Evolutionary conservation across 2,329 filamentous ascomycete species (phyloP).

Genomic region (Aspergillus sp.): DNA sequence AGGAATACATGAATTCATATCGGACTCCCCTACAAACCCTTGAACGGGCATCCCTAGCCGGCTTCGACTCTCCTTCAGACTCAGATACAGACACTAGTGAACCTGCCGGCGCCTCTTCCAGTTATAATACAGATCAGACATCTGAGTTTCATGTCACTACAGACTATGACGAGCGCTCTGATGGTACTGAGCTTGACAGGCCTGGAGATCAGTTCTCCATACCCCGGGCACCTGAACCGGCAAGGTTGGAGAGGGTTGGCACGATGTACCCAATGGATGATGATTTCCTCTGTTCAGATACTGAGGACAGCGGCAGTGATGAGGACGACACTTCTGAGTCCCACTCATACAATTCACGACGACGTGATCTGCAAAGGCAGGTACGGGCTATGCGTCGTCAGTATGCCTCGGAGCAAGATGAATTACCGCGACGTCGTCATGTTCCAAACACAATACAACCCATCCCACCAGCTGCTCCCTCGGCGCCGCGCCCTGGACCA

Average conservation of each 20-base stretch:
- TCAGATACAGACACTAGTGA: constrained; percentile 24
- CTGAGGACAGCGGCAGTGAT: constrained; percentile 31
- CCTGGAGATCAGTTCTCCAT: constrained; percentile 25
- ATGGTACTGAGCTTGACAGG: constrained; percentile 38
- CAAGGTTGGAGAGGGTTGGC: constrained; percentile 19
- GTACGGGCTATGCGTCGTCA: constrained; percentile 22
- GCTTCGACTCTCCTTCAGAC: constrained; percentile 24
- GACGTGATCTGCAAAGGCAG: constrained; percentile 27
- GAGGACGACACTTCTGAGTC: constrained; percentile 27
- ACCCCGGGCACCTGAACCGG: constrained; percentile 25
- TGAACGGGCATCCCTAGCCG: constrained; percentile 27
- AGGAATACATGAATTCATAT: constrained; percentile 40
- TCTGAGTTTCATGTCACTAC: constrained; percentile 37
- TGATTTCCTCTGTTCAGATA: constrained; percentile 33
- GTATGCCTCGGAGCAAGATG: constrained; percentile 17
- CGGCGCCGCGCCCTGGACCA: constrained; percentile 9
- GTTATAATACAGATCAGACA: constrained; percentile 19
- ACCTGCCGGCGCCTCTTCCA: constrained; percentile 9
- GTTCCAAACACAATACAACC: constrained; percentile 30
- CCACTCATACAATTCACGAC: constrained; percentile 26
- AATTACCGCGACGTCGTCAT: constrained; percentile 23
- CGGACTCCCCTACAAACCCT: constrained; percentile 37
- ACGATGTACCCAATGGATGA: constrained; percentile 28
- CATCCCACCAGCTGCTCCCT: constrained; percentile 14
- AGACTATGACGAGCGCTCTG: constrained; percentile 38